Base-by-base conservation (phyloP, 495 filamentous ascomycete species). In the Aspergillus bridgeri region DNA sequence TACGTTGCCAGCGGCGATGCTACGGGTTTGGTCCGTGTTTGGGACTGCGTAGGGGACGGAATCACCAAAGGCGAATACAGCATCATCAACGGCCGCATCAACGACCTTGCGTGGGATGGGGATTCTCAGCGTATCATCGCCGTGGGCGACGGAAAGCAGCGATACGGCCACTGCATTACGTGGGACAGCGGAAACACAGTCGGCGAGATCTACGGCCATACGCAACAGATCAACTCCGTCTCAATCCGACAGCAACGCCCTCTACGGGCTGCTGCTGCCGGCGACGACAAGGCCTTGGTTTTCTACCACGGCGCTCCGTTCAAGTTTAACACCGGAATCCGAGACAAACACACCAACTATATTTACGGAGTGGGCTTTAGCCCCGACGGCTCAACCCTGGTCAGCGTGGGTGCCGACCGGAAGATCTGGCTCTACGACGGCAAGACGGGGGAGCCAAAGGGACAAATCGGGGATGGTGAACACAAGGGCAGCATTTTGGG, bases 41-140 rank as follows among this genome's bases (percentile, higher is more conserved):
- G 94, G 94, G 91, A 97, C 67, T 82, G 77, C 53, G 70, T 77
- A 47, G 80, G 82, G 17, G 79, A 82, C 23, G 80, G 81, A 19
- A 70, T 76, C 48, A 83, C 80, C 53, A 85, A 84, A 64, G 88
- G 92, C 53, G 94, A 98, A 70, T 98, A 96, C 72, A 83, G 84
- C 59, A 96, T 97, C 69, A 91, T 98, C 61, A 92, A 90, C 51
- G 95, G 94, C 29, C 87, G 90, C 48, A 96, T 98, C 70, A 94
- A 94, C 69, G 94, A 98, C 68, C 78, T 98, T 49, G 91, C 93
- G 11, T 98, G 94, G 92, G 94, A 98, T 69, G 95, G 93, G 48
- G 94, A 98, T 71, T 92, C 89, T 50, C 92, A 96, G 75, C 88
- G 94, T 22, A 89, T 98, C 51, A 96, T 97, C 60, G 95, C 93